Percentiles rank a stretch among this genome's conserved stretches.
These are phyloP conservation scores for Arthroderma uncinatum DNA, from an alignment of 2,329 filamentous ascomycete genomes.

Conservation along the genomic window DNA sequence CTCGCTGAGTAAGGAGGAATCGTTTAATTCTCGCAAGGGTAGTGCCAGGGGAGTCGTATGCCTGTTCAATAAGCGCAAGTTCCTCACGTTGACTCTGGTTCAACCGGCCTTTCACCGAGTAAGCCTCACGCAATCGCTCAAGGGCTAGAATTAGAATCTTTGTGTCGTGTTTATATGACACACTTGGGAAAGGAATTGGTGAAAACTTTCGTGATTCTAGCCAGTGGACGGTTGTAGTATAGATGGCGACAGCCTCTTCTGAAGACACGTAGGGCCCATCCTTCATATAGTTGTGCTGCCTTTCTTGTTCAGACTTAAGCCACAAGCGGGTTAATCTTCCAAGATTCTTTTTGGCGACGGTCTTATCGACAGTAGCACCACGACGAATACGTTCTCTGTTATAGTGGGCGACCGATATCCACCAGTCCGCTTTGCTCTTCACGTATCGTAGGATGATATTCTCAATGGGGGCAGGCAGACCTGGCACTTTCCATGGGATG, in stretches of 20 bases:
- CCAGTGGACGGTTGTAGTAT: slow-evolving; percentile 98
- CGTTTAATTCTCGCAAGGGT: slow-evolving; percentile 94
- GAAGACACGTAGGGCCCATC: slow-evolving; percentile 97
- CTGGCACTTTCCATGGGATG: slow-evolving; percentile 98
- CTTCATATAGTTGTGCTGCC: slow-evolving; percentile 99
- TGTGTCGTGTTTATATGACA: slow-evolving; percentile 98
- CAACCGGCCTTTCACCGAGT: slow-evolving; percentile 90
- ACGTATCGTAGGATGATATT: slow-evolving; percentile 98
- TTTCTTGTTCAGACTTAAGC: slow-evolving; percentile 96
- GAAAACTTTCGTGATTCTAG: slow-evolving; percentile 96
- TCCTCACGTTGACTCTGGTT: slow-evolving; percentile 98
- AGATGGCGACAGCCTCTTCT: slow-evolving; percentile 96
- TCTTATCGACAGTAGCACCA: slow-evolving; percentile 97
- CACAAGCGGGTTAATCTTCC: slow-evolving; percentile 87
- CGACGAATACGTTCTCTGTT: slow-evolving; percentile 94
- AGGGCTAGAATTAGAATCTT: slow-evolving; percentile 95
- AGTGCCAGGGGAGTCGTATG: slow-evolving; percentile 93
- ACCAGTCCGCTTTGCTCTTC: slow-evolving; percentile 99
- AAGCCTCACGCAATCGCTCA: slow-evolving; percentile 84
- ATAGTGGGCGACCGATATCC: slow-evolving; percentile 98
- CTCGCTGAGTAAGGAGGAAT: slow-evolving; percentile 89
- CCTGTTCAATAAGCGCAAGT: slow-evolving; percentile 90
- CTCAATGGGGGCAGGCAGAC: slow-evolving; percentile 89
- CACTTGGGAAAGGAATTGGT: slow-evolving; percentile 94
- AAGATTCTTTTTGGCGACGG: slow-evolving; percentile 97